Evolutionary conservation across 2,329 filamentous ascomycete species (phyloP).

Genomic region (Fusarium napiforme): DNA sequence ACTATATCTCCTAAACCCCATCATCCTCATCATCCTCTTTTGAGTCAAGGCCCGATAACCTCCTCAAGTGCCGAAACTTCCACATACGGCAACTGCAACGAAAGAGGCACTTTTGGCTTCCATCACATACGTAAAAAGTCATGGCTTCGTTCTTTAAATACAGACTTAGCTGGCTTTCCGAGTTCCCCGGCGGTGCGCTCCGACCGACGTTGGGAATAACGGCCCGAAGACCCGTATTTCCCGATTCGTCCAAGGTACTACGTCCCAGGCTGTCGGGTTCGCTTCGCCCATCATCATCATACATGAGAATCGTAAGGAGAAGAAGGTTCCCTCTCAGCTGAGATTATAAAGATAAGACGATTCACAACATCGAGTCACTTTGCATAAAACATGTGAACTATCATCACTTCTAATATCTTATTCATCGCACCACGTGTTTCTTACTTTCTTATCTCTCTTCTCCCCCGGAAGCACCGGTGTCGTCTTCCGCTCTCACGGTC

Average conservation of each 20-base stretch:
- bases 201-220: slow-evolving; percentile 30
- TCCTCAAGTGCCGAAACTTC: slow-evolving; percentile 21
- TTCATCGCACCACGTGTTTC: neutral
- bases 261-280: slow-evolving; percentile 28
- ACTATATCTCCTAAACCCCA: neutral
- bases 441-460: neutral
- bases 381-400: neutral
- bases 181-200: slow-evolving; percentile 27
- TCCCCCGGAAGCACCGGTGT: slow-evolving; percentile 2
- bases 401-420: neutral
- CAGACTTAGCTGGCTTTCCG: neutral
- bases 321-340: neutral
- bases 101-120: slow-evolving; percentile 8
- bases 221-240: slow-evolving; percentile 38
- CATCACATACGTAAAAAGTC: neutral
- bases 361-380: neutral
- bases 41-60: neutral
- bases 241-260: neutral
- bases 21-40: slow-evolving; percentile 3
- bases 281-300: neutral
- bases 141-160: neutral
- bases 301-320: neutral
- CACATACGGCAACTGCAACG: slow-evolving; percentile 18
- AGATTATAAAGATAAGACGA: slow-evolving; percentile 5
- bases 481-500: slow-evolving; percentile 39